Evolutionary conservation across 441 rosid genomes (phyloP), one percentile per base, ranked within the genome.

Genomic region (Geranium incanum): DNA sequence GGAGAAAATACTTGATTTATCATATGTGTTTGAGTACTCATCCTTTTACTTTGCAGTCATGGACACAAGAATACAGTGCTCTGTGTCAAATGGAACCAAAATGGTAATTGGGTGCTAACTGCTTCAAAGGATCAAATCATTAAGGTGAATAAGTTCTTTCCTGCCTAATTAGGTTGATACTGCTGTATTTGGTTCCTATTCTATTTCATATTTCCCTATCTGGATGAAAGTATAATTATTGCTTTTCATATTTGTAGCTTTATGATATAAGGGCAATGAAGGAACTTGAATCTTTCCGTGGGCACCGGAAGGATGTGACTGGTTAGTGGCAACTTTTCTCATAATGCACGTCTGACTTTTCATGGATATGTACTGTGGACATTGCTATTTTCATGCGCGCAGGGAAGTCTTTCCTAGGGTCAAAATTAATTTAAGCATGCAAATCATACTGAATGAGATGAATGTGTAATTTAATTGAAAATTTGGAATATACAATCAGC

Each of bases 181-280:
- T 15, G 36, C 64, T 63, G 38, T 62, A 69, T 65, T 18, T 71
- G 39, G 66, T 28, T 4, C 74, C 15, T 16, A 23, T 45, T 68
- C 76, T 50, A 71, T 69, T 52, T 12, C 33, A 33, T 50, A 67
- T 67, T 68, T 67, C 57, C 67, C 69, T 28, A 68, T 70, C 52
- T 7, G 7, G 38, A 37, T 65, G 67, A 11, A 59, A 5, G 60
- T 28, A 2, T 78, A 50, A 70, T 59, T 38, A 21, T 70, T 57
- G 68, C 28, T 39, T 68, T 57, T 18, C 70, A 39, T 28, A 68
- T 73, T 80, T 81, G 70, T 86, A 95, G 99, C 92, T 95, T 59
- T 95, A 92, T 79, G 99, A 95, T 77, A 88, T 95, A 68, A 86
- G 97, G 77, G 93, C 97, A 68, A 95, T 95, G 97, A 95, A 95